Percentiles rank a stretch among this genome's conserved stretches.
phyloP scores from a whole-genome alignment of 176 grass and related monocot species.

The Melocanna baccifera region DNA sequence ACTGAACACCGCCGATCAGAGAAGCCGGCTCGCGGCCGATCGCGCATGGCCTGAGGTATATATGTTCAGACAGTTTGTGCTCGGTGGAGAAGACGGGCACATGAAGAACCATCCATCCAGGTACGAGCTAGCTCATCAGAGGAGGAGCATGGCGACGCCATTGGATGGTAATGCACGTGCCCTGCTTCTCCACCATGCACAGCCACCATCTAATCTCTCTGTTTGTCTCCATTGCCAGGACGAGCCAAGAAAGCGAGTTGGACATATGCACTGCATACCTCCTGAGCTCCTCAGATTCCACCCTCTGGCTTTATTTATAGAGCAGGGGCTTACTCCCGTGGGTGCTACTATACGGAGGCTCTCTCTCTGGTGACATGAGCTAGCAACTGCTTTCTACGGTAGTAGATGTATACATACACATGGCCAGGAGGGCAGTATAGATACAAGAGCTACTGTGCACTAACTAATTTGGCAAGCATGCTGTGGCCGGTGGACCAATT shows the following conservation, averaged over 20 bases:
- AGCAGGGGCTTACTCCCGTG: not conserved
- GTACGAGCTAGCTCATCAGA: not conserved
- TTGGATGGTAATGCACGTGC: conserved; percentile 79
- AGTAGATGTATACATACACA: not conserved
- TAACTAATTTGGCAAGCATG: not conserved
- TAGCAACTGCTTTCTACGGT: not conserved
- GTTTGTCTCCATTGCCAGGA: conserved; percentile 6
- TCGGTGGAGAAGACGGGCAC: conserved; percentile 80
- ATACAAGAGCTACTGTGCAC: not conserved
- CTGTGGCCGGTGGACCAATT: not conserved
- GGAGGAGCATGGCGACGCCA: not conserved
- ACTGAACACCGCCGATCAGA: not conserved
- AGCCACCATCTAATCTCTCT: conserved; percentile 17
- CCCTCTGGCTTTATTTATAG: conserved; percentile 26
- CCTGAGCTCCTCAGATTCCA: not conserved
- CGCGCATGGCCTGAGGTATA: not conserved
- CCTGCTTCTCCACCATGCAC: conserved; percentile 88
- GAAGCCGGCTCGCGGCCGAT: not conserved
- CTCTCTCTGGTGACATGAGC: not conserved
- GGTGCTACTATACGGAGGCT: not conserved
- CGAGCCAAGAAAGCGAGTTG: not conserved
- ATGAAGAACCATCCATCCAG: conserved; percentile 69
- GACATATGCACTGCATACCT: not conserved
- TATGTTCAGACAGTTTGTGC: conserved; percentile 49
- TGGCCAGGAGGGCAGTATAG: conserved; percentile 5